These are phyloP conservation scores for Adansonia madagascariensis DNA, from an alignment of 441 rosid genomes.

Conservation along the genomic window DNA sequence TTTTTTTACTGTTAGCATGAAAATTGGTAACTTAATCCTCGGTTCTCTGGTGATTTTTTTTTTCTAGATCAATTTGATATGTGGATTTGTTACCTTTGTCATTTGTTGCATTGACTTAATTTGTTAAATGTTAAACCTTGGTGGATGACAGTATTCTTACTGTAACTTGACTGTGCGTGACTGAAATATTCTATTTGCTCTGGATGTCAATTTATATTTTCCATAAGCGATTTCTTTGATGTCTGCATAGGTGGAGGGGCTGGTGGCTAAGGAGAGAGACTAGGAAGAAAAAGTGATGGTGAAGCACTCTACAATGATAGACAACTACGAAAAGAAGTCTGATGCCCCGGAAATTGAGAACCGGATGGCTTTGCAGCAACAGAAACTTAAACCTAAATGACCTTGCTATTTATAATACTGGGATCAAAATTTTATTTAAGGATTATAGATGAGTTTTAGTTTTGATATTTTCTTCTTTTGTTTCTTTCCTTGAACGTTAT, in stretches of 20 bases:
- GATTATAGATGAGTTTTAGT: background rate
- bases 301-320: slow-evolving; percentile 75
- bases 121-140: slow-evolving; percentile 11
- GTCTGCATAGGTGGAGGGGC: slow-evolving; percentile 70
- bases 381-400: slow-evolving; percentile 43
- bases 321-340: slow-evolving; percentile 68
- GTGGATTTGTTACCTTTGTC: background rate
- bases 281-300: slow-evolving; percentile 82
- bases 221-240: slow-evolving; percentile 1
- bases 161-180: background rate
- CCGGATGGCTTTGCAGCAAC: slow-evolving; percentile 67
- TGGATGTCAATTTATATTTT: background rate
- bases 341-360: slow-evolving; percentile 74
- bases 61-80: slow-evolving; percentile 5
- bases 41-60: background rate
- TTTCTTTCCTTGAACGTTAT: background rate
- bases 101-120: background rate
- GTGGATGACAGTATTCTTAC: background rate
- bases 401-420: background rate
- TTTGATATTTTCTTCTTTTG: background rate
- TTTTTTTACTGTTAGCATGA: background rate
- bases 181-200: background rate
- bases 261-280: slow-evolving; percentile 78
- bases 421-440: background rate
- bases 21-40: too few relatives aligned